phyloP scores from a whole-genome alignment of 2,329 filamentous ascomycete genomes.

The Penicillium sp. region DNA sequence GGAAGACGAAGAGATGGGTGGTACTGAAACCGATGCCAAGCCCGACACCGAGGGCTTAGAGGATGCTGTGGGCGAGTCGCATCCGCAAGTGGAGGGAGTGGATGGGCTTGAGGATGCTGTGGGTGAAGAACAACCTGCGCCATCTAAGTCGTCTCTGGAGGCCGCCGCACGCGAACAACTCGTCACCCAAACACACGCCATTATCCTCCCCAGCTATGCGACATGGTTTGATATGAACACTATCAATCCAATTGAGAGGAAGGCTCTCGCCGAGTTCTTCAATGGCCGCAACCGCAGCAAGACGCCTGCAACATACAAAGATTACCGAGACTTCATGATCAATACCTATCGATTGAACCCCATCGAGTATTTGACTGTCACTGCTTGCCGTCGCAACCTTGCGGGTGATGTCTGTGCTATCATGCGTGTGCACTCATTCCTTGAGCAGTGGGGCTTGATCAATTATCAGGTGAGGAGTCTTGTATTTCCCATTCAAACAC shows the following conservation, averaged over 20 bases:
- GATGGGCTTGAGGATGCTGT: slow-evolving; percentile 33
- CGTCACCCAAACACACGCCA: slow-evolving; percentile 88
- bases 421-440: slow-evolving; percentile 96
- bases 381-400: slow-evolving; percentile 88
- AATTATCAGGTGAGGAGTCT: slow-evolving; percentile 80
- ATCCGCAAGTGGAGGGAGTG: slow-evolving; percentile 46
- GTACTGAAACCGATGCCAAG: slow-evolving; percentile 50
- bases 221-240: slow-evolving; percentile 98
- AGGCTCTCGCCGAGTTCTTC: slow-evolving; percentile 96
- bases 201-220: slow-evolving; percentile 95
- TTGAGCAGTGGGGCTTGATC: slow-evolving; percentile 98
- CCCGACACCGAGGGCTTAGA: slow-evolving; percentile 48
- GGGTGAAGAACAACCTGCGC: slow-evolving; percentile 55
- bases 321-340: slow-evolving; percentile 99
- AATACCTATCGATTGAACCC: slow-evolving; percentile 98
- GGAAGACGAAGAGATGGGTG: slow-evolving; percentile 80
- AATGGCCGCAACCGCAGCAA: slow-evolving; percentile 98
- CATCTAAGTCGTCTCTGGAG: slow-evolving; percentile 79
- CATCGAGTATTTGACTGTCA: slow-evolving; percentile 93
- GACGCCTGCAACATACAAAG: slow-evolving; percentile 94
- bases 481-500: slow-evolving; percentile 4
- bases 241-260: slow-evolving; percentile 87
- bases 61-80: slow-evolving; percentile 45
- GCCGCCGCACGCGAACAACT: slow-evolving; percentile 87
- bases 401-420: slow-evolving; percentile 98